A percentile compares a stretch with the other conserved stretches of the same genome.
These are phyloP conservation scores for Scedosporium aurantiacum DNA, from an alignment of 2,329 filamentous ascomycete species.

Conservation along the genomic window DNA sequence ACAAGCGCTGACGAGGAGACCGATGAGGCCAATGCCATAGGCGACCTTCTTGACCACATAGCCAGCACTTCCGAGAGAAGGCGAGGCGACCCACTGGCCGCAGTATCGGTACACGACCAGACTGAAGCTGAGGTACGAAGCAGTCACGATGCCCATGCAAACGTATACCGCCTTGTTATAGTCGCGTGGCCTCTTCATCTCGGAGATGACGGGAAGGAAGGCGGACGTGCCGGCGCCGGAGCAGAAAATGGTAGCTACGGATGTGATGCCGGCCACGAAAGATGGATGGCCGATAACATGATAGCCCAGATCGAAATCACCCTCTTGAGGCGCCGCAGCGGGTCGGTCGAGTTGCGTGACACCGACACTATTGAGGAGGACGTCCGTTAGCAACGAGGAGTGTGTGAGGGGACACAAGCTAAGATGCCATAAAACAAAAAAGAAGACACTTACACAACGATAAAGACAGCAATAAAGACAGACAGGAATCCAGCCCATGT, in stretches of 20 bases:
- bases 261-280: slow-evolving; percentile 48
- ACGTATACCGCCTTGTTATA: slow-evolving; percentile 49
- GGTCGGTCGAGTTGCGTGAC: slow-evolving; percentile 47
- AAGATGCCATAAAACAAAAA: neutral
- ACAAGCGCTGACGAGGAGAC: slow-evolving; percentile 27
- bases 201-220: slow-evolving; percentile 53
- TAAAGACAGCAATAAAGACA: slow-evolving; percentile 46
- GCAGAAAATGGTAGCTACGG: slow-evolving; percentile 48
- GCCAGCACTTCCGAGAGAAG: slow-evolving; percentile 50
- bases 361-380: slow-evolving; percentile 27
- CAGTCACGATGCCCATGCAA: slow-evolving; percentile 46
- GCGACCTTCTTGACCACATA: slow-evolving; percentile 47
- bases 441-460: slow-evolving; percentile 31
- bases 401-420: neutral
- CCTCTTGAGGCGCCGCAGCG: slow-evolving; percentile 47
- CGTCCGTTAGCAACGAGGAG: neutral
- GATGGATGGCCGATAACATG: slow-evolving; percentile 41
- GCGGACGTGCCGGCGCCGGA: slow-evolving; percentile 47
- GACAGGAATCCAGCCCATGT: slow-evolving; percentile 49
- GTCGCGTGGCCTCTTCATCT: slow-evolving; percentile 49
- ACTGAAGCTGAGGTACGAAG: slow-evolving; percentile 45
- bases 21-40: slow-evolving; percentile 47
- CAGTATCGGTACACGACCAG: slow-evolving; percentile 52
- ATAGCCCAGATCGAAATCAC: slow-evolving; percentile 49
- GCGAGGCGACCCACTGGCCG: slow-evolving; percentile 51